phyloP scores from a whole-genome alignment of 176 grass and related monocot species.

The Thalia dealbata region DNA sequence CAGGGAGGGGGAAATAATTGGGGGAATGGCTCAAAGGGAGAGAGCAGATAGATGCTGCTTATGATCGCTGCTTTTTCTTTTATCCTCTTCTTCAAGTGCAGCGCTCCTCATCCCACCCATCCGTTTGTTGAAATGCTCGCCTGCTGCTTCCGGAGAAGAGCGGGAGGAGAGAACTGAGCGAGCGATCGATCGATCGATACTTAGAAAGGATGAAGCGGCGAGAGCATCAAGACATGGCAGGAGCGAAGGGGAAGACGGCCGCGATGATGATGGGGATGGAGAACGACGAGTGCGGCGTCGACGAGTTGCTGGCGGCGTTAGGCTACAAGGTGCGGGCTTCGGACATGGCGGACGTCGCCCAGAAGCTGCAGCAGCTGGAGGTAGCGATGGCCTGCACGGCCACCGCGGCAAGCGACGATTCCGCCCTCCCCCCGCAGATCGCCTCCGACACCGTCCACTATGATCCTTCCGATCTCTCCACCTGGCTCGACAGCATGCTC shows the following conservation, averaged over 20 bases:
- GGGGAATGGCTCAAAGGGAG: background rate
- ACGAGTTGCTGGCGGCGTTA: constrained; percentile 13
- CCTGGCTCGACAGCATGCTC: constrained; percentile 83
- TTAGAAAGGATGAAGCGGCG: constrained; percentile 11
- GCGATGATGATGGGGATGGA: background rate
- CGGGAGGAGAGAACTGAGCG: background rate
- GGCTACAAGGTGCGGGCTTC: constrained; percentile 16
- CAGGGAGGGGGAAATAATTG: background rate
- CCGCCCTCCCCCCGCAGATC: constrained; percentile 35
- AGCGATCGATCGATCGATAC: background rate
- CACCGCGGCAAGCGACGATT: background rate
- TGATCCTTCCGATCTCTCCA: constrained; percentile 72
- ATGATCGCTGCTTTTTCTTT: background rate
- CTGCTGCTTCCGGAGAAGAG: background rate
- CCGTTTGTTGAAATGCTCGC: background rate
- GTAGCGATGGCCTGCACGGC: background rate
- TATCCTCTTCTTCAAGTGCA: background rate
- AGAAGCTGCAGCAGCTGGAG: constrained; percentile 17
- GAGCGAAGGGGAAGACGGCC: background rate
- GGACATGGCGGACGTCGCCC: constrained; percentile 8
- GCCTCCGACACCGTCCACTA: constrained; percentile 79
- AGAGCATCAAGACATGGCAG: constrained; percentile 1
- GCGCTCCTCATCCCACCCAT: background rate
- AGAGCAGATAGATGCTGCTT: background rate
- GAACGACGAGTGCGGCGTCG: background rate